A percentile compares a stretch with the other conserved stretches of the same genome.
These are phyloP conservation scores for Ceratocystis variospora DNA, from an alignment of 2,329 filamentous ascomycete genomes.

Conservation along the genomic window DNA sequence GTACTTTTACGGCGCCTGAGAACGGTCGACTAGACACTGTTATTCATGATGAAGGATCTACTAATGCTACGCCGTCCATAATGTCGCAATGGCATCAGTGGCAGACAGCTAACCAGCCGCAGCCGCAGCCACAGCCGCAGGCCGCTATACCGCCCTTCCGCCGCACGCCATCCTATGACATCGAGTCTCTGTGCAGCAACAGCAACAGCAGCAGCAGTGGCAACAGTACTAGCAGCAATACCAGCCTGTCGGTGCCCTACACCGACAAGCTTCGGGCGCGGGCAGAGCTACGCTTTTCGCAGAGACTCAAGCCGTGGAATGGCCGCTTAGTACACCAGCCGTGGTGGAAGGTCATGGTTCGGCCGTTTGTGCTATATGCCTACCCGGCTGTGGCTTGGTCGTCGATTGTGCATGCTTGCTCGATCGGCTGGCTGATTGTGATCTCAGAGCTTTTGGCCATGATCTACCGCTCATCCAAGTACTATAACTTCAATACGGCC, in stretches of 20 bases:
- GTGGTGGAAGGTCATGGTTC: constrained; percentile 63
- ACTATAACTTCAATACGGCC: constrained; percentile 69
- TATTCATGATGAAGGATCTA: background rate
- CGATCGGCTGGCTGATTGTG: constrained; percentile 72
- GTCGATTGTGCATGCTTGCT: constrained; percentile 68
- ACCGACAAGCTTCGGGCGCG: constrained; percentile 54
- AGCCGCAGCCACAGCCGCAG: background rate
- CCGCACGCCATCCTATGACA: constrained; percentile 16
- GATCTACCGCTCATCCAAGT: constrained; percentile 55
- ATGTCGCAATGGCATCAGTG: constrained; percentile 3
- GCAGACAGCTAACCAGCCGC: background rate
- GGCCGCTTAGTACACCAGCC: constrained; percentile 64
- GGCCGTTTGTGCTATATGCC: constrained; percentile 73
- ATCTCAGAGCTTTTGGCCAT: constrained; percentile 74
- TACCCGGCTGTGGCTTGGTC: constrained; percentile 90
- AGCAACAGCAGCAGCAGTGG: background rate
- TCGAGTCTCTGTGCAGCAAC: constrained; percentile 8
- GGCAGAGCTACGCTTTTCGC: constrained; percentile 55
- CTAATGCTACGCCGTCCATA: background rate
- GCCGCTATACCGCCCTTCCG: background rate
- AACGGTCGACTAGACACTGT: background rate
- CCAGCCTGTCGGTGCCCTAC: constrained; percentile 35
- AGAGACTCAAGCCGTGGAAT: constrained; percentile 64
- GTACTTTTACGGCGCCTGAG: background rate
- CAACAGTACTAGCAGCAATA: background rate